phyloP scores from a whole-genome alignment of 2,329 filamentous ascomycete species.

The Mariannaea sp. region DNA sequence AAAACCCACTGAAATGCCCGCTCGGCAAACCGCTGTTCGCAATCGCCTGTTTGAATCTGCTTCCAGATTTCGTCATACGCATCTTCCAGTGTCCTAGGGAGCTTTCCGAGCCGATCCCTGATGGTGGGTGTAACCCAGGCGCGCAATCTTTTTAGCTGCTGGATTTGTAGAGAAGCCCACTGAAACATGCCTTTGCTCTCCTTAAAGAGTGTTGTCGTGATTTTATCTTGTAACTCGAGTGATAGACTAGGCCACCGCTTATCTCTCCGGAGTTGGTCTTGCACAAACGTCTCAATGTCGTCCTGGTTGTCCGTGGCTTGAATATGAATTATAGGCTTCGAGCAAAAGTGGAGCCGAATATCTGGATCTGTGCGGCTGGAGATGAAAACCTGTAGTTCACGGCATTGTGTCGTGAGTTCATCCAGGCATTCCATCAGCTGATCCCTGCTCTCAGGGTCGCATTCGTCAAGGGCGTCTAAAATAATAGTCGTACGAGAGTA shows the following conservation, averaged over 20 bases:
- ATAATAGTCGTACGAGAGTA: background rate
- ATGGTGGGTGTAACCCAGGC: background rate
- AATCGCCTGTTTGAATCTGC: background rate
- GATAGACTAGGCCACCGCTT: too few species aligned
- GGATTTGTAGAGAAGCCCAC: slow-evolving; percentile 3
- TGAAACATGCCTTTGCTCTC: background rate
- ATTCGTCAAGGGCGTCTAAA: slow-evolving; percentile 6
- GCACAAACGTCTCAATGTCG: slow-evolving; percentile 5
- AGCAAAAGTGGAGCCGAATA: background rate
- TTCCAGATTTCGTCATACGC: slow-evolving; percentile 7
- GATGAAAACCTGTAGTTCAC: background rate
- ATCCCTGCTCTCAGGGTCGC: background rate
- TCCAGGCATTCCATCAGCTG: background rate
- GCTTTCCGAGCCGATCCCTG: background rate
- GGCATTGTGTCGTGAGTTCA: background rate
- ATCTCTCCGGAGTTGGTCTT: background rate
- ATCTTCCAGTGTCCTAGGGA: slow-evolving; percentile 1
- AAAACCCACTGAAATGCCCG: background rate
- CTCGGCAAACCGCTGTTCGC: background rate
- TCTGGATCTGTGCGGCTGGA: background rate
- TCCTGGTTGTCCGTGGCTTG: background rate
- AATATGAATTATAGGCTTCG: background rate
- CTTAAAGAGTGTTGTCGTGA: too few species aligned
- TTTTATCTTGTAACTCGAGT: slow-evolving; percentile 1
- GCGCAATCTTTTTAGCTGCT: background rate